Percentiles rank a stretch among this genome's conserved stretches.
Evolutionary conservation across 176 grass and related monocot species (phyloP).

Genomic region (Triticum dicoccoides): DNA sequence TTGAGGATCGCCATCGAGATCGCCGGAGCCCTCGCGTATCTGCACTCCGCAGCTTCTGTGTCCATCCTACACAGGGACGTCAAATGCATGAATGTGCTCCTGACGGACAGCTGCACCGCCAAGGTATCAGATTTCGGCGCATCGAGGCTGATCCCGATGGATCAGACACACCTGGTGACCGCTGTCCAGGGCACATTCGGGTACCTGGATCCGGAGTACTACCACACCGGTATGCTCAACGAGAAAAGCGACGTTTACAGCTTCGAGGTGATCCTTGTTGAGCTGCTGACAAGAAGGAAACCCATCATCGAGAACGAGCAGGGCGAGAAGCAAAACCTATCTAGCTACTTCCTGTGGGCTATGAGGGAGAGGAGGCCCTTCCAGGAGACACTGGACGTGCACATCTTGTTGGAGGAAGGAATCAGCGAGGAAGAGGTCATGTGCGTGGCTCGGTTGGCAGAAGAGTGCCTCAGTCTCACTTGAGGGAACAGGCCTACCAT

Average conservation of each 20-base stretch:
- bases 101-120: not conserved
- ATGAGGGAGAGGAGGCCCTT: too few species aligned
- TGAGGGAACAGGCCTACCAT: slow-evolving; percentile 20
- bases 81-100: slow-evolving; percentile 28
- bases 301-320: too few species aligned
- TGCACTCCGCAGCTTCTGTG: slow-evolving; percentile 11
- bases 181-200: slow-evolving; percentile 10
- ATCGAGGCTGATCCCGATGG: slow-evolving; percentile 5
- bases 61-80: slow-evolving; percentile 27
- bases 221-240: too few species aligned
- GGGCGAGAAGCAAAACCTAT: too few species aligned
- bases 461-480: slow-evolving; percentile 14
- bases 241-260: too few species aligned
- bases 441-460: not conserved
- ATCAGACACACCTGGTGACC: slow-evolving; percentile 8
- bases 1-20: not conserved
- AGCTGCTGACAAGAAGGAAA: too few species aligned
- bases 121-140: slow-evolving; percentile 31
- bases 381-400: too few species aligned
- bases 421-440: too few species aligned
- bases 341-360: too few species aligned
- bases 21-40: not conserved
- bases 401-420: too few species aligned
- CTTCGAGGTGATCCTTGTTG: too few species aligned
- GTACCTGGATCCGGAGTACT: not conserved